Conservation (phyloP, 1,284 basidiomycete species). For the Ceratobasidium sp. region DNA sequence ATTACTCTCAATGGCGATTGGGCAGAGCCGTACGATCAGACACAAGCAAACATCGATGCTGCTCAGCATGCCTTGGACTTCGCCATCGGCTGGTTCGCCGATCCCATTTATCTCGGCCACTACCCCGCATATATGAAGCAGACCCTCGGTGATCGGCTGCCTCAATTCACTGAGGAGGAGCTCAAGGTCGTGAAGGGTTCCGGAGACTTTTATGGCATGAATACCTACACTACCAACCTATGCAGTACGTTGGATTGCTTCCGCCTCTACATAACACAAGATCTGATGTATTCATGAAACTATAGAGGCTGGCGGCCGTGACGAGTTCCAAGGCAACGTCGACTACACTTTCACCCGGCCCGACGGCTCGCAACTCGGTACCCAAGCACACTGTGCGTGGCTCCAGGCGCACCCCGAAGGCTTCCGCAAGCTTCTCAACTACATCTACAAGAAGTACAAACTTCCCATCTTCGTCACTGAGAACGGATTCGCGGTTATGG, state of each 20-base stretch:
- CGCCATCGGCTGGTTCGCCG: slow-evolving; percentile 72
- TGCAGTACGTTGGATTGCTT: slow-evolving; percentile 64
- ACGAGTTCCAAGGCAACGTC: slow-evolving; percentile 76
- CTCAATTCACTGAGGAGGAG: slow-evolving; percentile 75
- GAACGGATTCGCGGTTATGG: slow-evolving; percentile 80
- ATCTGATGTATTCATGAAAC: background rate
- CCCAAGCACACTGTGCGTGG: slow-evolving; percentile 75
- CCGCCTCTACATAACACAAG: slow-evolving; percentile 37
- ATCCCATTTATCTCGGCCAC: slow-evolving; percentile 80
- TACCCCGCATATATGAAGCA: slow-evolving; percentile 75
- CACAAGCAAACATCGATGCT: slow-evolving; percentile 72
- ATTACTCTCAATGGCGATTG: slow-evolving; percentile 82
- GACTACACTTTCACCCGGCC: slow-evolving; percentile 72
- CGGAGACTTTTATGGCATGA: slow-evolving; percentile 79
- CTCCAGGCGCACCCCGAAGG: slow-evolving; percentile 74
- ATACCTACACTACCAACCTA: slow-evolving; percentile 81
- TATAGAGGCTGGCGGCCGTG: slow-evolving; percentile 71
- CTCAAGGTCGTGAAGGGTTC: slow-evolving; percentile 73
- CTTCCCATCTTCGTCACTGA: slow-evolving; percentile 80
- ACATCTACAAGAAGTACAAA: slow-evolving; percentile 77
- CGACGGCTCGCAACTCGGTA: slow-evolving; percentile 77
- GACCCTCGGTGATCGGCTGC: slow-evolving; percentile 75
- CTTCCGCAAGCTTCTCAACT: slow-evolving; percentile 77
- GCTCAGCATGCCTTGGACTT: slow-evolving; percentile 76
- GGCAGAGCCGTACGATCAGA: slow-evolving; percentile 77